phyloP scores from a whole-genome alignment of 2,329 filamentous ascomycete genomes.

The Aotearoamyces nothofagi region DNA sequence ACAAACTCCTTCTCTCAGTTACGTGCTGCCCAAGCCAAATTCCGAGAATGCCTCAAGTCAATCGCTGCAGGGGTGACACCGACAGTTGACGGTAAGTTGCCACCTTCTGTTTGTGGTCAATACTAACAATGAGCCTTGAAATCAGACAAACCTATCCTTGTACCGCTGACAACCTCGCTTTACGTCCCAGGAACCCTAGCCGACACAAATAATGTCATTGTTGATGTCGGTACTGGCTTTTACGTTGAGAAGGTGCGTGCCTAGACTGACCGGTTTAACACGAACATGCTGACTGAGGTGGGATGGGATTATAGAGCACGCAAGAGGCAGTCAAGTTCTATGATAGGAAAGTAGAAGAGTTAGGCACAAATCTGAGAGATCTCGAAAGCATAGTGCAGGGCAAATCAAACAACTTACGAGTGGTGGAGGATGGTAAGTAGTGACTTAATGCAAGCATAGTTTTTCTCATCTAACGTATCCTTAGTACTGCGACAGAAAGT shows the following conservation, averaged over 20 bases:
- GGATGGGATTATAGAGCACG: constrained; percentile 29
- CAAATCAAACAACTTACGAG: constrained; percentile 72
- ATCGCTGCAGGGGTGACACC: constrained; percentile 44
- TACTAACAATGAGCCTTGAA: background rate
- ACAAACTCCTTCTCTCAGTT: constrained; percentile 82
- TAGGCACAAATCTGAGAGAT: constrained; percentile 49
- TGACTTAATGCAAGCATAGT: no score
- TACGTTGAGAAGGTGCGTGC: constrained; percentile 78
- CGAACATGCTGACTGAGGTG: no score
- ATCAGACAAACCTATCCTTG: constrained; percentile 54
- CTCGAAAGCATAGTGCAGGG: constrained; percentile 52
- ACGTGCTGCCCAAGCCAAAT: constrained; percentile 78
- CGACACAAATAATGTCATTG: constrained; percentile 62
- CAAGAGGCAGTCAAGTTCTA: constrained; percentile 53
- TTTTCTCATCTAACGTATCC: constrained; percentile 10
- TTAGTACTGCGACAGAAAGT: constrained; percentile 35
- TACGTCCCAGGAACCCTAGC: constrained; percentile 79
- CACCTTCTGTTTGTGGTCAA: background rate
- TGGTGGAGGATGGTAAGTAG: constrained; percentile 74
- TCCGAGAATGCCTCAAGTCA: constrained; percentile 74
- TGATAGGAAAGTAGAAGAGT: constrained; percentile 48
- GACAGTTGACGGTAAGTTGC: constrained; percentile 21
- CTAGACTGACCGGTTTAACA: no score
- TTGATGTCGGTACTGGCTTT: constrained; percentile 89
- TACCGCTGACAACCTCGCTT: constrained; percentile 88